A percentile compares a stretch with the other conserved stretches of the same genome.
Conservation (phyloP, 2,329 filamentous ascomycete genomes). For the Keithomyces neogunnii region DNA sequence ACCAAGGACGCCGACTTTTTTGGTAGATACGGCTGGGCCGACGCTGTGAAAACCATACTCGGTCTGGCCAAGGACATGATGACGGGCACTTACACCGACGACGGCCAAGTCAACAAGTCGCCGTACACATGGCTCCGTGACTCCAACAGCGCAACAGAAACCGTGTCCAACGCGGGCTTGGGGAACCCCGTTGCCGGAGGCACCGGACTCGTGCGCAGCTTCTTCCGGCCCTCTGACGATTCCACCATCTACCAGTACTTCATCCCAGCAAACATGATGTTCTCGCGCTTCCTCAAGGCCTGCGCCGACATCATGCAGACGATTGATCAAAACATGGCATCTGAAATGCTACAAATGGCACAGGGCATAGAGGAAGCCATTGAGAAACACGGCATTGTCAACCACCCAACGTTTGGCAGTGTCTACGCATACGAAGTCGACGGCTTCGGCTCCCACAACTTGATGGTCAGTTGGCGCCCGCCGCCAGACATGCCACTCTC, state of each 20-base stretch:
- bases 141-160: slow-evolving; percentile 71
- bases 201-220: slow-evolving; percentile 77
- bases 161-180: slow-evolving; percentile 64
- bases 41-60: slow-evolving; percentile 63
- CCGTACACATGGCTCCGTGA: slow-evolving; percentile 71
- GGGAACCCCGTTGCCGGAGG: slow-evolving; percentile 72
- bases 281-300: slow-evolving; percentile 51
- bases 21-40: slow-evolving; percentile 61
- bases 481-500: neutral
- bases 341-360: slow-evolving; percentile 51
- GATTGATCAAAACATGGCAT: slow-evolving; percentile 41
- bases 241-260: slow-evolving; percentile 78
- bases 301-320: slow-evolving; percentile 36
- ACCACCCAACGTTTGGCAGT: slow-evolving; percentile 50
- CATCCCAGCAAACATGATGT: slow-evolving; percentile 86
- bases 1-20: slow-evolving; percentile 71
- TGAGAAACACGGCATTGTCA: slow-evolving; percentile 58
- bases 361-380: slow-evolving; percentile 53
- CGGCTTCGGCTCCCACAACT: slow-evolving; percentile 51
- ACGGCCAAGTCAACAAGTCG: slow-evolving; percentile 45
- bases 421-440: slow-evolving; percentile 66
- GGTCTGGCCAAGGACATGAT: slow-evolving; percentile 61
- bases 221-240: slow-evolving; percentile 87
- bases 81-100: slow-evolving; percentile 60
- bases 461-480: slow-evolving; percentile 37